Conservation (phyloP, 306 rosid genomes). For the Senna siamea region DNA sequence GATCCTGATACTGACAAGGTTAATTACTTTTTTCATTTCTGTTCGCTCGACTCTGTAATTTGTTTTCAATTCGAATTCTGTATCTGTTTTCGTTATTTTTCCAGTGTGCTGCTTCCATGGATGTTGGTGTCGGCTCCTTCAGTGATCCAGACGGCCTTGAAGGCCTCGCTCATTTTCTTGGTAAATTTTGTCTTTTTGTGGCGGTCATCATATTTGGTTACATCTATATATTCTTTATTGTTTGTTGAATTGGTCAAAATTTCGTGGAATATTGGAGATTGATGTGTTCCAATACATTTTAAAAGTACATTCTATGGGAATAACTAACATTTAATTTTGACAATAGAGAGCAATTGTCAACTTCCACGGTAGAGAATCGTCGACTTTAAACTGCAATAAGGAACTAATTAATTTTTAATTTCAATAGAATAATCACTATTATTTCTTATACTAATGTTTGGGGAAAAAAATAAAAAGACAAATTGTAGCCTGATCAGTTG, state of each 20-base stretch:
- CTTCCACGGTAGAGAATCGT: not conserved
- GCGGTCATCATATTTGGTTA: not conserved
- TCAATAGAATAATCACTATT: not conserved
- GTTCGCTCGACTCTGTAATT: not conserved
- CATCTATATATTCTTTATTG: not conserved
- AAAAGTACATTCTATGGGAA: not conserved
- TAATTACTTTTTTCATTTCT: constrained; percentile 6
- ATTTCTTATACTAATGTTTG: not conserved
- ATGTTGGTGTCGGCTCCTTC: constrained; percentile 83
- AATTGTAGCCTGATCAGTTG: constrained; percentile 26
- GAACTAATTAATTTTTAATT: not conserved
- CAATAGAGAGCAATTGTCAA: not conserved
- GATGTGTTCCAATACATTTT: not conserved
- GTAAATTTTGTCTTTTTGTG: constrained; percentile 36
- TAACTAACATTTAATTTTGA: not conserved
- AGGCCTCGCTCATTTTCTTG: constrained; percentile 98
- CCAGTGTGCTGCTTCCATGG: constrained; percentile 98
- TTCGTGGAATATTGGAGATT: not conserved
- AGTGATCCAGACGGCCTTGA: constrained; percentile 86
- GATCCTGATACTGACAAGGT: constrained; percentile 95
- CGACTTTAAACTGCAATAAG: no score
- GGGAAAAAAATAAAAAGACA: not conserved
- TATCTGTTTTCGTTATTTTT: constrained; percentile 1
- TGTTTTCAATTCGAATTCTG: not conserved
- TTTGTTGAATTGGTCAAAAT: not conserved